Conservation (phyloP, 1,284 basidiomycete species). For the Cryptococcus sp. region DNA sequence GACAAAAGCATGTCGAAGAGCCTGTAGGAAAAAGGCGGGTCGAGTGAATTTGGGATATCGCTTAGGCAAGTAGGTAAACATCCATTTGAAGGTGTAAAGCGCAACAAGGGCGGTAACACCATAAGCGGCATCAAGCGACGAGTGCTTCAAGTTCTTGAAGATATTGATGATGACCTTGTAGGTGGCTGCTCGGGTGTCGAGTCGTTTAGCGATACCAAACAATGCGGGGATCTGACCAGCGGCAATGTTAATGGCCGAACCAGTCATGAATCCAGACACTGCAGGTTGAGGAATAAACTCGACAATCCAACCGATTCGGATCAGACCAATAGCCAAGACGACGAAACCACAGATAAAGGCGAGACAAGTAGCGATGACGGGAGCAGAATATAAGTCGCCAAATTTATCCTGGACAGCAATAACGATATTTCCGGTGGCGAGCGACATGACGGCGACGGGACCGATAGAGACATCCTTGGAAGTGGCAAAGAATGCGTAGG, state of each 20-base stretch:
- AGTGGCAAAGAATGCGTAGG: constrained; percentile 57
- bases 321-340: constrained; percentile 85
- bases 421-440: constrained; percentile 76
- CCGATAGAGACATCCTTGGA: constrained; percentile 95
- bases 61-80: constrained; percentile 58
- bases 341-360: constrained; percentile 90
- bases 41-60: constrained; percentile 68
- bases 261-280: constrained; percentile 78
- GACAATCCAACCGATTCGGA: constrained; percentile 89
- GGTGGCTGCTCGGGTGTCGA: constrained; percentile 74
- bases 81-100: constrained; percentile 71
- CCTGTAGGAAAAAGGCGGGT: constrained; percentile 80
- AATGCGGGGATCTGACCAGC: constrained; percentile 78
- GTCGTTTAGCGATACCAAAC: constrained; percentile 71
- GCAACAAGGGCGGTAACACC: constrained; percentile 62
- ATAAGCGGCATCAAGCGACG: constrained; percentile 70
- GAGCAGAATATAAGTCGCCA: constrained; percentile 55
- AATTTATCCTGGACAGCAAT: constrained; percentile 55
- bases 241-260: constrained; percentile 82
- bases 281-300: constrained; percentile 81
- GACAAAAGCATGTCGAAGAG: constrained; percentile 80
- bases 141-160: constrained; percentile 67
- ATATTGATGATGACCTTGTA: constrained; percentile 93
- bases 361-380: constrained; percentile 77
- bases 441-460: constrained; percentile 95